Base-by-base conservation (phyloP, 768 basidiomycete genomes). In the Rhodotorula graminis region DNA sequence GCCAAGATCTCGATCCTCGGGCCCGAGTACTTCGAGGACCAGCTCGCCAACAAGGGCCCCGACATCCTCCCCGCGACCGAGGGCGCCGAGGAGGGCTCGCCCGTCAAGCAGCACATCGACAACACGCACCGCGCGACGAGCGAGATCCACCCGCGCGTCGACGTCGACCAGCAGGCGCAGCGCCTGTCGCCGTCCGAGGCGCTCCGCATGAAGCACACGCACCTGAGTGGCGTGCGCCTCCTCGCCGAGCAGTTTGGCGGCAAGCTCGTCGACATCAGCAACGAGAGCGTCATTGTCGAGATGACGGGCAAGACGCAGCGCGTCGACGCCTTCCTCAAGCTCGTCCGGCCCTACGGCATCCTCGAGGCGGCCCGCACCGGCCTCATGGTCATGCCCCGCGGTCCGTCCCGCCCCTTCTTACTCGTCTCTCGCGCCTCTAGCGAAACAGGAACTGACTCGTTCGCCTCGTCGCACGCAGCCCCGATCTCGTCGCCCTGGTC, bases 1-100 rank as follows among this genome's bases (percentile, higher is more conserved):
- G 91, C 90, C 79, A 99, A 99, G 80, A 88, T 99, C 7, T 98
- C 96, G 70, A 95, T 94, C 79, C 88, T 99, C 49, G 96, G 96
- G 4, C 92, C 94, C 18, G 95, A 99, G 80, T 99, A 95, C 81
- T 87, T 95, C 74, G 92, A 95, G 75, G 90, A 93, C 68, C 93
- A 97, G 78, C 87, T 96, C 65, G 83, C 84, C 29, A 92, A 91
- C 80, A 90, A 90, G 67, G 89, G 65, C 82, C 83, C 66, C 25
- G 74, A 78, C 49, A 79, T 79, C 74, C 78, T 80, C 56, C 77
- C 74, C 59, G 71, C 77, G 25, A 65, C 75, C 50, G 70, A 76
- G 18, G 70, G 61, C 27, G 29, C 72, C 64, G 76, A 76, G 55
- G 69, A 72, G 23, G 72, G 70, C 40, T 74, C 70, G 67, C 80